phyloP scores from a whole-genome alignment of 2,329 filamentous ascomycete genomes.

The Arthrobotrys pseudoclavata region DNA sequence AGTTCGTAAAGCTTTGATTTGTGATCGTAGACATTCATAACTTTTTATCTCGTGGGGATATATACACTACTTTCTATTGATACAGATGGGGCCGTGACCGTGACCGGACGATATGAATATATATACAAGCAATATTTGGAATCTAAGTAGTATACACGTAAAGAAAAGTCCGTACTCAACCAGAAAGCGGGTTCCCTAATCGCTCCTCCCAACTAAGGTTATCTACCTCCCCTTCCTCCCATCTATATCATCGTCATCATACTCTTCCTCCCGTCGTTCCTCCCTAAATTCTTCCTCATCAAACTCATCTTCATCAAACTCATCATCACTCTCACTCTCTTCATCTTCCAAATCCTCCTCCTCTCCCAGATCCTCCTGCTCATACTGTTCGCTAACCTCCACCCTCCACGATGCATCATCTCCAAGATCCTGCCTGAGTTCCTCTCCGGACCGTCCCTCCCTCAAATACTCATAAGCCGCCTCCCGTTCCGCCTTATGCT shows the following conservation, averaged over 20 bases:
- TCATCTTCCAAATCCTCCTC: constrained; percentile 68
- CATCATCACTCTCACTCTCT: constrained; percentile 75
- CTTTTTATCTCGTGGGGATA: neutral
- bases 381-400: neutral
- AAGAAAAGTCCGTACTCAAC: neutral
- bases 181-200: neutral
- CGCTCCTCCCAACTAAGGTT: too few relatives aligned
- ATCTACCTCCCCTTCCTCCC: constrained; percentile 2
- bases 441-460: neutral
- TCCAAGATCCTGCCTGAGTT: neutral
- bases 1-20: neutral
- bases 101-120: constrained; percentile 8
- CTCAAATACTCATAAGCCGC: neutral
- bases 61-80: neutral
- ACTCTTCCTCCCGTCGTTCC: constrained; percentile 8
- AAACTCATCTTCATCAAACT: constrained; percentile 74
- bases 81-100: neutral
- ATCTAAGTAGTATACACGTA: constrained; percentile 31
- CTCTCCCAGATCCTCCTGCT: neutral
- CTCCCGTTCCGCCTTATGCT: constrained; percentile 10
- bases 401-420: neutral
- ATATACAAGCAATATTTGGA: constrained; percentile 32
- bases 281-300: constrained; percentile 71
- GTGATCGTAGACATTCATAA: neutral
- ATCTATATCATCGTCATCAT: constrained; percentile 18